Conservation (phyloP, 129 eudicot genomes). For the sunflower (Helianthus annuus) region DNA sequence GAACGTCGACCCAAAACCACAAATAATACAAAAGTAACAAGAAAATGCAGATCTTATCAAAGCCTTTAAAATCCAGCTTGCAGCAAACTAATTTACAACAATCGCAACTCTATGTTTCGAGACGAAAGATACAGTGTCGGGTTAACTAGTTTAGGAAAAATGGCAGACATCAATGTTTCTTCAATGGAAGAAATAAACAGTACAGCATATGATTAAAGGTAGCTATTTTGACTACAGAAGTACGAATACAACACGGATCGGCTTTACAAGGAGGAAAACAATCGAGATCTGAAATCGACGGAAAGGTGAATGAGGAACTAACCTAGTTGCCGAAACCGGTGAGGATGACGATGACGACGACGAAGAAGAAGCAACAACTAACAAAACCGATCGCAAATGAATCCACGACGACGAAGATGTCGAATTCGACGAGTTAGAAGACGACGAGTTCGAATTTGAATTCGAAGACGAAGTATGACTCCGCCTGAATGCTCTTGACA, state of each 20-base stretch:
- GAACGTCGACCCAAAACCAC: not conserved
- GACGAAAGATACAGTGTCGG: too few species aligned
- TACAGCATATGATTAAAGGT: too few species aligned
- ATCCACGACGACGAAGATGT: constrained; percentile 65
- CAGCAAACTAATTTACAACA: not conserved
- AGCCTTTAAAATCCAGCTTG: not conserved
- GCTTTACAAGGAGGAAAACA: constrained; percentile 13
- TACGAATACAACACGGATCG: constrained; percentile 24
- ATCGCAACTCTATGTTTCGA: not conserved
- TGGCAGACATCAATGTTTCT: not conserved
- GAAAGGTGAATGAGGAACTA: constrained; percentile 43
- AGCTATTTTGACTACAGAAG: not conserved
- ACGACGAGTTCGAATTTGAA: constrained; percentile 33
- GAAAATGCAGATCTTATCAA: not conserved
- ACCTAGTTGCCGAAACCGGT: constrained; percentile 68
- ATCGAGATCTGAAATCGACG: constrained; percentile 38
- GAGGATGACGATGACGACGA: constrained; percentile 27
- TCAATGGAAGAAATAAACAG: too few species aligned
- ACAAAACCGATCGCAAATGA: constrained; percentile 74
- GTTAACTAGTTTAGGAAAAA: not conserved
- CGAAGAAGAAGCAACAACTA: constrained; percentile 68
- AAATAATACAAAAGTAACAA: not conserved
- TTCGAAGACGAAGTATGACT: constrained; percentile 59
- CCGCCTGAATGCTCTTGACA: constrained; percentile 70
- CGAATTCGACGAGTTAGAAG: constrained; percentile 41